Conservation (phyloP, 805 yeast genomes). For the Cyberlindnera galapagoensis region DNA sequence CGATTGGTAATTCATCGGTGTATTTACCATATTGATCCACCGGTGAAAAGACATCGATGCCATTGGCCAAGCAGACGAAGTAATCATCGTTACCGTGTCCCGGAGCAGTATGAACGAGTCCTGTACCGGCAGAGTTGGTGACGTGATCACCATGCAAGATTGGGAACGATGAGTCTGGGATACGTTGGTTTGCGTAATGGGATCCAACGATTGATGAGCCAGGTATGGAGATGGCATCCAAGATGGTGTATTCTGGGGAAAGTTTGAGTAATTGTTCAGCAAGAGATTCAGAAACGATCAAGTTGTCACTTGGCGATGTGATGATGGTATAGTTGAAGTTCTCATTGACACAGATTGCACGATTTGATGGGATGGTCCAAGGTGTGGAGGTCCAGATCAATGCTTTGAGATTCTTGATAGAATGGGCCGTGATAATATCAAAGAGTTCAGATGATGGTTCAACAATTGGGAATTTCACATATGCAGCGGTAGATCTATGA, state of each 20-base stretch:
- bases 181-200: constrained; percentile 52
- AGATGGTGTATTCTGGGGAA: constrained; percentile 17
- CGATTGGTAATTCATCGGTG: constrained; percentile 42
- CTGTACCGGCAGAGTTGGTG: constrained; percentile 78
- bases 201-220: constrained; percentile 38
- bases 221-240: constrained; percentile 25
- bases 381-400: constrained; percentile 98
- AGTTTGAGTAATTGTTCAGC: constrained; percentile 31
- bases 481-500: constrained; percentile 64
- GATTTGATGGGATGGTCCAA: constrained; percentile 90
- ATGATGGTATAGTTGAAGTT: constrained; percentile 52
- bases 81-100: constrained; percentile 97
- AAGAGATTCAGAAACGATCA: constrained; percentile 54
- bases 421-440: constrained; percentile 4
- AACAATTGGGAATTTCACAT: constrained; percentile 57
- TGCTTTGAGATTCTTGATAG: constrained; percentile 22
- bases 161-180: constrained; percentile 40
- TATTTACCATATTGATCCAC: constrained; percentile 74
- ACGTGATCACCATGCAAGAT: constrained; percentile 79
- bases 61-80: constrained; percentile 52
- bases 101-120: constrained; percentile 94
- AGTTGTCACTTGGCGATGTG: constrained; percentile 30
- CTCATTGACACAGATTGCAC: constrained; percentile 70
- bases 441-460: constrained; percentile 18
- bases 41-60: constrained; percentile 61